Percentiles rank a stretch among this genome's conserved stretches.
Evolutionary conservation across 257 asterid genomes (phyloP).

Genomic region (Gynochthodes officinalis): DNA sequence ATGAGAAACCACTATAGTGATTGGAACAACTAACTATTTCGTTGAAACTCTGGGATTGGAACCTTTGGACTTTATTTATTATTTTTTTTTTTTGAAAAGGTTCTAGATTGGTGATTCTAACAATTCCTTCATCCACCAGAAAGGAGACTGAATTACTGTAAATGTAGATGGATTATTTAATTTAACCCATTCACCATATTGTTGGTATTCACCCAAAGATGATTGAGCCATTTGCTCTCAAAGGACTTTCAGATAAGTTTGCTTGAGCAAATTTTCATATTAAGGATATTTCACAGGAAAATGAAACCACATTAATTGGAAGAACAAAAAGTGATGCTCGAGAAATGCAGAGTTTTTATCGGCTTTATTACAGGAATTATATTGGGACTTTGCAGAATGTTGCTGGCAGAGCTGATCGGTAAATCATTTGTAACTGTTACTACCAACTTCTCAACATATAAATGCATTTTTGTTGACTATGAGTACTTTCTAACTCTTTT

Average conservation of each 20-base stretch:
- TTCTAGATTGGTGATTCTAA: too few species aligned
- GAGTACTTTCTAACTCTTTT: background rate
- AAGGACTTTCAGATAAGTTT: conserved; percentile 11
- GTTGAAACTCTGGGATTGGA: background rate
- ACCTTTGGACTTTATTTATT: background rate
- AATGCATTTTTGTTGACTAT: background rate
- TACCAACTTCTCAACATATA: conserved; percentile 4
- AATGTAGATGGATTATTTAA: background rate
- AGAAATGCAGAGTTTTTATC: conserved; percentile 95
- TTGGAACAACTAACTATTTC: background rate
- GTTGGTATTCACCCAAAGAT: background rate
- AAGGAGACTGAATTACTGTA: background rate
- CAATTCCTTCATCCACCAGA: background rate
- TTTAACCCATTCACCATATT: background rate
- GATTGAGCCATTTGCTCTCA: background rate
- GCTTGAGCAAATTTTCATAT: background rate
- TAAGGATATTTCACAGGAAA: conserved; percentile 53
- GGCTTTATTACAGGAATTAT: conserved; percentile 80
- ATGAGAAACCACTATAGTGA: background rate
- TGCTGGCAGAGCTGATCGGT: conserved; percentile 95
- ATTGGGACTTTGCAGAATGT: conserved; percentile 95
- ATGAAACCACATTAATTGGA: conserved; percentile 67
- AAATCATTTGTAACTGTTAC: conserved; percentile 16
- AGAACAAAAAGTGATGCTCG: conserved; percentile 90
- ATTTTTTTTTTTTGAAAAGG: too few species aligned